Percentiles rank a stretch among this genome's conserved stretches.
These are phyloP conservation scores for Paxillus ammoniavirescens DNA, from an alignment of 768 basidiomycete species.

Conservation along the genomic window DNA sequence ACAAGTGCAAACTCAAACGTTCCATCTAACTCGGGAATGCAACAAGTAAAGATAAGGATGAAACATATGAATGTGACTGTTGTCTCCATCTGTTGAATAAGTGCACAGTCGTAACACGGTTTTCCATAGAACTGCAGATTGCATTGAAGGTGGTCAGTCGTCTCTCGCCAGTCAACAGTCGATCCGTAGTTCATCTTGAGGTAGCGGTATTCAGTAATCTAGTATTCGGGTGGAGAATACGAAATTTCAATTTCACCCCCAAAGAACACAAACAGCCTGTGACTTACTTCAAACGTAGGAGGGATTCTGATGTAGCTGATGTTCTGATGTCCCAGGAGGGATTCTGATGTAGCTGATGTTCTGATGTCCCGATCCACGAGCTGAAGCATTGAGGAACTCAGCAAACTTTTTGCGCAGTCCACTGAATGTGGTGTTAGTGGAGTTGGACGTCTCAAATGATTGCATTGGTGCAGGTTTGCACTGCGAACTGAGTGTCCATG, in stretches of 20 bases:
- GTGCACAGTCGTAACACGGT: constrained; percentile 27
- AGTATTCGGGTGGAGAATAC: neutral
- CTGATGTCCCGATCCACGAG: neutral
- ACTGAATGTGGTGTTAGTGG: neutral
- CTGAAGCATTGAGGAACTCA: neutral
- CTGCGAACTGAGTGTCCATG: neutral
- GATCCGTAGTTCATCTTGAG: constrained; percentile 30
- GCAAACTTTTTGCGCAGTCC: neutral
- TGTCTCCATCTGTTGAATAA: constrained; percentile 12
- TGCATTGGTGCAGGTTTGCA: constrained; percentile 7
- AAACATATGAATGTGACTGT: constrained; percentile 11
- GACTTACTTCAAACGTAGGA: neutral
- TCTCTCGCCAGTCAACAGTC: constrained; percentile 25
- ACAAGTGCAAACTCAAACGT: constrained; percentile 18
- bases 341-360: too few relatives aligned
- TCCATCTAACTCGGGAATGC: constrained; percentile 2
- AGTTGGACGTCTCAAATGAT: neutral
- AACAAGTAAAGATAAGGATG: constrained; percentile 13
- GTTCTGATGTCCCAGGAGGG: neutral
- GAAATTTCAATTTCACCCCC: too few relatives aligned
- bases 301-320: neutral
- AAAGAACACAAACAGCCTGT: too few relatives aligned
- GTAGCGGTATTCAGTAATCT: constrained; percentile 24
- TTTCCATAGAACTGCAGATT: constrained; percentile 28
- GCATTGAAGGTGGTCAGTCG: constrained; percentile 28